Conservation (phyloP, 2,329 filamentous ascomycete genomes). For the Claviceps fusiformis region DNA sequence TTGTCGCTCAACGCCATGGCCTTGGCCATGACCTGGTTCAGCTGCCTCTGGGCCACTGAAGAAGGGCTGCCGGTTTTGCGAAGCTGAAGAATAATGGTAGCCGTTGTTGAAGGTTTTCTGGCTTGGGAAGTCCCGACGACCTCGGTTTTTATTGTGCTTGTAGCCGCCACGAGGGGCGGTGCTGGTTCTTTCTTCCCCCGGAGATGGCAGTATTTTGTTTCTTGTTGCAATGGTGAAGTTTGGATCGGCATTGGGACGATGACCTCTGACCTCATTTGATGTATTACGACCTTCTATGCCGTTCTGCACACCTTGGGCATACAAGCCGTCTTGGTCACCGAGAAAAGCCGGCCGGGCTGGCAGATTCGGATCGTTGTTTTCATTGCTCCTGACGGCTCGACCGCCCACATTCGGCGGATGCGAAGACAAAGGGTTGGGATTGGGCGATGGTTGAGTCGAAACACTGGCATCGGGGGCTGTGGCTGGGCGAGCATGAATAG, state of each 20-base stretch:
- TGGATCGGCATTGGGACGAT: neutral
- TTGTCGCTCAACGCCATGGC: neutral
- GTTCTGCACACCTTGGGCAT: neutral
- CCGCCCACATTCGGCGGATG: neutral
- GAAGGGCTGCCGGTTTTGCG: neutral
- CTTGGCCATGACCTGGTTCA: neutral
- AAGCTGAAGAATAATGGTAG: neutral
- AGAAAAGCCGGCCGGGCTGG: neutral
- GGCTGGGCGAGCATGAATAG: neutral
- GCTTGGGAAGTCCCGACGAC: neutral
- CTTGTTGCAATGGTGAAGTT: neutral
- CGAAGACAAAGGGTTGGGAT: neutral
- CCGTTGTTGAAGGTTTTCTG: neutral
- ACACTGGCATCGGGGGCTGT: neutral
- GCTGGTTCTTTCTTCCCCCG: neutral
- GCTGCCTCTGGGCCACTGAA: neutral
- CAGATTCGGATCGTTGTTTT: neutral
- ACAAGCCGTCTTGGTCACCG: neutral
- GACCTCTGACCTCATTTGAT: neutral
- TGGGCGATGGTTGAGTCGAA: neutral
- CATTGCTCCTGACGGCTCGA: neutral
- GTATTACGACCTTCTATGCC: neutral
- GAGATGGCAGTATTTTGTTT: neutral
- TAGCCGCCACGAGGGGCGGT: neutral
- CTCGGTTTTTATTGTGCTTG: neutral